These are phyloP conservation scores for Achlya hypogyna DNA, from an alignment of 352 stramenopile genomes.

Conservation along the genomic window DNA sequence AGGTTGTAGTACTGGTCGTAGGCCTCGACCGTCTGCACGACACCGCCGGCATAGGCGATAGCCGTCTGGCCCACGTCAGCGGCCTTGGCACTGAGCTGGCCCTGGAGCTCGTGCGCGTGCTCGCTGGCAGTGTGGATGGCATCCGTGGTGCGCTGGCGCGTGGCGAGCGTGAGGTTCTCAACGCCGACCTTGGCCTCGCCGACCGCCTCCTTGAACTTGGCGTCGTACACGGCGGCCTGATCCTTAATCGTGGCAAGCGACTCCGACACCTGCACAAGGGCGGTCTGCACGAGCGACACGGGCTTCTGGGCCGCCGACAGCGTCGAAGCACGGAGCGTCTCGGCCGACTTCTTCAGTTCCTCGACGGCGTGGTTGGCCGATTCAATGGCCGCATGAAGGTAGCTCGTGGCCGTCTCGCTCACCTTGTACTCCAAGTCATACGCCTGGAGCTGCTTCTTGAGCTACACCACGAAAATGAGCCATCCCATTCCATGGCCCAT, in stretches of 20 bases:
- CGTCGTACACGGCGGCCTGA: conserved; percentile 41
- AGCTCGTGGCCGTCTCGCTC: conserved; percentile 35
- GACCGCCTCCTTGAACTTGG: conserved; percentile 37
- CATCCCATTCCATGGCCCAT: neutral
- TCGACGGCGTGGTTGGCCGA: conserved; percentile 61
- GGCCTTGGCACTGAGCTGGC: conserved; percentile 22
- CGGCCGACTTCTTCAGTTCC: conserved; percentile 51
- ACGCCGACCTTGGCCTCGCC: conserved; percentile 23
- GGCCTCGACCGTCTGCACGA: conserved; percentile 34
- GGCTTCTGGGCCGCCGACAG: conserved; percentile 35
- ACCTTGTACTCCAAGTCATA: conserved; percentile 43
- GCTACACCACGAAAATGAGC: conserved; percentile 28
- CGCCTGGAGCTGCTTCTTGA: conserved; percentile 46
- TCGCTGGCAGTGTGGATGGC: conserved; percentile 48
- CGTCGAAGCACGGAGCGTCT: conserved; percentile 31
- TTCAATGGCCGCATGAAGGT: conserved; percentile 54
- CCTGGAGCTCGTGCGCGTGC: conserved; percentile 33
- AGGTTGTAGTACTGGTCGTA: conserved; percentile 11
- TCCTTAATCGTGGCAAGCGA: conserved; percentile 39
- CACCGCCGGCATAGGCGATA: conserved; percentile 22
- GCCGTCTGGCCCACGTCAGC: conserved; percentile 14
- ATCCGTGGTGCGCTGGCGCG: conserved; percentile 47
- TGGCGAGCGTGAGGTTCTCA: conserved; percentile 40
- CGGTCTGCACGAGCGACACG: conserved; percentile 33
- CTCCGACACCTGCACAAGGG: conserved; percentile 36